Evolutionary conservation across 2,329 filamentous ascomycete genomes (phyloP).

Genomic region (Fusarium equiseti): DNA sequence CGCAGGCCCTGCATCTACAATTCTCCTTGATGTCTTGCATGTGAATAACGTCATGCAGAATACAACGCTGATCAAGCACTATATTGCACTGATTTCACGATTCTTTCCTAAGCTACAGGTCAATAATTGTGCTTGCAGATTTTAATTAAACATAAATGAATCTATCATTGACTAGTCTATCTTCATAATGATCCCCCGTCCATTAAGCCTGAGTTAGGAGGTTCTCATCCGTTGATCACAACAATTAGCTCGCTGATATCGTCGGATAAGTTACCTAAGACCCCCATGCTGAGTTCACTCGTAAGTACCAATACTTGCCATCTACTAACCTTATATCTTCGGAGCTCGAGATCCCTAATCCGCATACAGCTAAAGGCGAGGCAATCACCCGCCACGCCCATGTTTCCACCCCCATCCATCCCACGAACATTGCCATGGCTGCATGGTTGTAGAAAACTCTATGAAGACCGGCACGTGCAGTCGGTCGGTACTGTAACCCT

Average conservation of each 20-base stretch:
- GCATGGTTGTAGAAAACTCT: not conserved
- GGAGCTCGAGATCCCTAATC: slow-evolving; percentile 17
- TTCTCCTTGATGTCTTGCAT: not conserved
- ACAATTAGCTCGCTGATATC: not conserved
- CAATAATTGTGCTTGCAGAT: not conserved
- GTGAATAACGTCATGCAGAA: slow-evolving; percentile 6
- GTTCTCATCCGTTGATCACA: not conserved
- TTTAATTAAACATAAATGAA: not conserved
- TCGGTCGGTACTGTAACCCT: not conserved
- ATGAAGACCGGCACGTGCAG: slow-evolving; percentile 6
- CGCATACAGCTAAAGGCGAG: slow-evolving; percentile 11
- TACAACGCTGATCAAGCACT: not conserved
- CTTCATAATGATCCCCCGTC: not conserved
- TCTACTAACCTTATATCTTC: slow-evolving; percentile 25
- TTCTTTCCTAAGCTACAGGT: too few relatives aligned
- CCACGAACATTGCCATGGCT: not conserved
- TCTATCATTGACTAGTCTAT: not conserved
- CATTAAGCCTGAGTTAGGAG: not conserved
- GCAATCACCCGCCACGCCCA: slow-evolving; percentile 15
- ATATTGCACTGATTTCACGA: not conserved
- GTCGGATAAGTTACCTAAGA: slow-evolving; percentile 32
- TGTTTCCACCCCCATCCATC: slow-evolving; percentile 22
- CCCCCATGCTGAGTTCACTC: slow-evolving; percentile 4
- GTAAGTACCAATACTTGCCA: slow-evolving; percentile 32
- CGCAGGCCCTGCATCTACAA: not conserved